A percentile compares a stretch with the other conserved stretches of the same genome.
Conservation (phyloP, 2,329 filamentous ascomycete genomes). For the Chaetomium sp. region DNA sequence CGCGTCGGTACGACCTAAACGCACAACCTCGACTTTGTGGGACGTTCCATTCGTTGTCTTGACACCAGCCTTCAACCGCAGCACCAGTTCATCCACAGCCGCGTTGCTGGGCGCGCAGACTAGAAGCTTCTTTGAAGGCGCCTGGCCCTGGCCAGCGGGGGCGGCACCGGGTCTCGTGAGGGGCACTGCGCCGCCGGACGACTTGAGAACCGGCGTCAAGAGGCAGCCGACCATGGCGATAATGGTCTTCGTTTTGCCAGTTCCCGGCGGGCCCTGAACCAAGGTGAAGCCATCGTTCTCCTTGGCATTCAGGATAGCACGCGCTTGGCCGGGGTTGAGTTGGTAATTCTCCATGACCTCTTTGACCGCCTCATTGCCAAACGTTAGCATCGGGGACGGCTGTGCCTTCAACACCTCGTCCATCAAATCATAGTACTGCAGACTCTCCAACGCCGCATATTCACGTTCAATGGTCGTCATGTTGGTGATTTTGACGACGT, state of each 20-base stretch:
- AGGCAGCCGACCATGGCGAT: slow-evolving; percentile 92
- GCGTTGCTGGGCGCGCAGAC: slow-evolving; percentile 99
- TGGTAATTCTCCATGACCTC: slow-evolving; percentile 74
- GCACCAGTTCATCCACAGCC: slow-evolving; percentile 92
- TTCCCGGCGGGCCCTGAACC: slow-evolving; percentile 93
- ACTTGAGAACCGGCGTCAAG: slow-evolving; percentile 59
- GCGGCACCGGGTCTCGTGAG: slow-evolving; percentile 46
- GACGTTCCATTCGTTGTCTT: slow-evolving; percentile 72
- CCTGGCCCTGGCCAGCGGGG: slow-evolving; percentile 39
- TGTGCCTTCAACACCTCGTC: slow-evolving; percentile 84
- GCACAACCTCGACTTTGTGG: slow-evolving; percentile 82
- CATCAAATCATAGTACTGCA: slow-evolving; percentile 95
- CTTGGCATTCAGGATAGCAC: slow-evolving; percentile 85
- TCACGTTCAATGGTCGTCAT: slow-evolving; percentile 95
- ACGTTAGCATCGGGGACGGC: slow-evolving; percentile 84
- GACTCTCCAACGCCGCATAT: slow-evolving; percentile 84
- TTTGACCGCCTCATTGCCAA: slow-evolving; percentile 71
- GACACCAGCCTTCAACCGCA: slow-evolving; percentile 86
- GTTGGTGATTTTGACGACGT: slow-evolving; percentile 83
- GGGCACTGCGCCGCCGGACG: slow-evolving; percentile 48
- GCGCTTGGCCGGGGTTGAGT: slow-evolving; percentile 86
- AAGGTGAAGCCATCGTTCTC: slow-evolving; percentile 97
- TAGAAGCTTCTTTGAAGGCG: slow-evolving; percentile 76
- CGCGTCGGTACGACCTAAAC: slow-evolving; percentile 85
- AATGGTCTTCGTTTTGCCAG: slow-evolving; percentile 98